Base-by-base conservation (phyloP, 148 eudicot species). In the Vaccinium corymbosum region DNA sequence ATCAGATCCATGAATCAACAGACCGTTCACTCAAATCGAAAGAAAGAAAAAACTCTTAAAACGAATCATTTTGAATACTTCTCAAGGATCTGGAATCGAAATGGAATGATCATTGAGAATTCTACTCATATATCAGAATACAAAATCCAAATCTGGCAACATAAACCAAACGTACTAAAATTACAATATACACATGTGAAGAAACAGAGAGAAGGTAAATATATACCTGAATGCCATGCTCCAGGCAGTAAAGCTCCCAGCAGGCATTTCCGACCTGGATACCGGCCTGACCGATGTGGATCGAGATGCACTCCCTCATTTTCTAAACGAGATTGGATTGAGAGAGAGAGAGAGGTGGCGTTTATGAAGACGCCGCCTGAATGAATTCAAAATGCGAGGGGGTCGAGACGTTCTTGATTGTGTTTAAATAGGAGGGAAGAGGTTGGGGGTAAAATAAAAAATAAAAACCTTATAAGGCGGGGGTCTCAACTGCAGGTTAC, bases 231-330 rank as follows among this genome's bases (percentile, higher is more conserved):
- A 86, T 86, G 73, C 87, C 87, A 51, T 86, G 87, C 78, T 86
- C 85, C 35, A 86, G 87, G 82, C 87, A 86, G 62, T 82, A 86
- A 22, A 86, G 87, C 79, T 86, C 87, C 87, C 87, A 86, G 62
- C 87, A 86, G 15, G 87, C 87, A 82, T 86, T 86, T 50, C 87
- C 87, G 73, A 82, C 87, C 84, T 86, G 87, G 38, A 86, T 86
- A 38, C 87, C 87, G 49, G 87, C 87, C 79, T 86, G 85, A 70
- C 87, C 53, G 55, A 49, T 76, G 53, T 46, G 55, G 55, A 76
- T 49, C 27, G 79, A 76, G 11, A 76, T 49, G 79, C 55, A 76
- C 53, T 46, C 76, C 38, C 76, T 72, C 79, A 49, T 49, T n/a
- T 19, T 76, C 73, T 2, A 48, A 4, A 59, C 0, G 32, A 25